Conservation (phyloP, 257 asterid genomes). For the Solanum medicagineum region DNA sequence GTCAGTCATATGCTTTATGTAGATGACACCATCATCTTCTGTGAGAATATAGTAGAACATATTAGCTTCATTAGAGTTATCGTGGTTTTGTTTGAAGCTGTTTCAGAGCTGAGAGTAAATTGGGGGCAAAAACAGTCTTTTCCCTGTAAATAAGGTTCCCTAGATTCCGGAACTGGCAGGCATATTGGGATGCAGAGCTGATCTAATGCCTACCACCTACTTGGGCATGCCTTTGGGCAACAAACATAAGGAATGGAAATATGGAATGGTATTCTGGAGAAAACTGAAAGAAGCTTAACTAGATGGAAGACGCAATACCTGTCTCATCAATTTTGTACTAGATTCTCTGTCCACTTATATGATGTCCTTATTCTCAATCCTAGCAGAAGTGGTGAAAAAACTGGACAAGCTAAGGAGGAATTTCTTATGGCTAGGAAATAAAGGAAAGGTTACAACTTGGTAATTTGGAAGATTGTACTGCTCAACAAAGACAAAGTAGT, state of each 20-base stretch:
- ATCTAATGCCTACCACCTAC: background rate
- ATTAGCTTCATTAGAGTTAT: background rate
- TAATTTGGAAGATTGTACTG: background rate
- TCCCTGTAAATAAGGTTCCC: background rate
- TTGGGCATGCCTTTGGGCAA: background rate
- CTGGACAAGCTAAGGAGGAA: background rate
- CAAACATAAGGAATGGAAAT: background rate
- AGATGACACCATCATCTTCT: background rate
- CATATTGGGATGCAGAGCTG: background rate
- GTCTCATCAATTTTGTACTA: background rate
- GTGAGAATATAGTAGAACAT: background rate
- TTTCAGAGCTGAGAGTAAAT: background rate
- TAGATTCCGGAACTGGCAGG: background rate
- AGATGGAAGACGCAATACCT: background rate
- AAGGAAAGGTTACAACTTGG: background rate
- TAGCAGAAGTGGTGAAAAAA: background rate
- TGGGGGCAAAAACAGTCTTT: background rate
- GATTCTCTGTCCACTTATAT: background rate
- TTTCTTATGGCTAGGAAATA: background rate
- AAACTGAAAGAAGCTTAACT: background rate
- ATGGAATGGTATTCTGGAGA: background rate
- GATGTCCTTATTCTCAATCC: background rate
- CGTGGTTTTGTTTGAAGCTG: background rate
- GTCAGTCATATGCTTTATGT: background rate
- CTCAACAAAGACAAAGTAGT: background rate